Evolutionary conservation across 2,329 filamentous ascomycete genomes (phyloP).

Genomic region (Colletotrichum orchidophilum): DNA sequence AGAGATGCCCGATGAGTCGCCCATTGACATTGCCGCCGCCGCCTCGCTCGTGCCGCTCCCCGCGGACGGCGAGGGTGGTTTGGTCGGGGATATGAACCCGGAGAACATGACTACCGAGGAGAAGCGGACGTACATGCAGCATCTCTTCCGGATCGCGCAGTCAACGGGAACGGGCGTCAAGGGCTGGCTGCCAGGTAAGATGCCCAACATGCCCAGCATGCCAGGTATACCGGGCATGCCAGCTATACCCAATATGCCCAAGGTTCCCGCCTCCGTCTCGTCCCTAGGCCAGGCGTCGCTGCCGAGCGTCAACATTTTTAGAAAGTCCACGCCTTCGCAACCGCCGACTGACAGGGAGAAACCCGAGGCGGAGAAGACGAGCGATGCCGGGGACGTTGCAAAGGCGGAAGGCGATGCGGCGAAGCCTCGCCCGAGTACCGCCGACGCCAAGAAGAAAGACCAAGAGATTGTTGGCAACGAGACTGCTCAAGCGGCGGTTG

Average conservation of each 20-base stretch:
- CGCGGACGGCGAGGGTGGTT: constrained; percentile 48
- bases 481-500: not conserved
- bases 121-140: constrained; percentile 56
- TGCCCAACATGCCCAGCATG: constrained; percentile 47
- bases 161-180: constrained; percentile 57
- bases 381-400: not conserved
- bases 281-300: constrained; percentile 43
- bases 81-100: constrained; percentile 42
- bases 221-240: constrained; percentile 47
- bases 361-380: not conserved
- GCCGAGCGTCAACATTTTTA: constrained; percentile 43
- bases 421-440: not conserved
- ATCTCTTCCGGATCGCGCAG: constrained; percentile 60
- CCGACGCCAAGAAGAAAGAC: not conserved
- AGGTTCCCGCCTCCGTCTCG: constrained; percentile 40
- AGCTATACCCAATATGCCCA: constrained; percentile 42
- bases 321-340: constrained; percentile 37
- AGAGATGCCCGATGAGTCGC: constrained; percentile 51
- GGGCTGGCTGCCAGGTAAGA: constrained; percentile 58
- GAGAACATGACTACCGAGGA: constrained; percentile 47
- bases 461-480: not conserved
- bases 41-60: constrained; percentile 60
- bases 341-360: not conserved
- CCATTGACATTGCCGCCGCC: constrained; percentile 62
- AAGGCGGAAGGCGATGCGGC: not conserved